phyloP scores from a whole-genome alignment of 108 stramenopile genomes.

The Hondaea fermentalgiana region DNA sequence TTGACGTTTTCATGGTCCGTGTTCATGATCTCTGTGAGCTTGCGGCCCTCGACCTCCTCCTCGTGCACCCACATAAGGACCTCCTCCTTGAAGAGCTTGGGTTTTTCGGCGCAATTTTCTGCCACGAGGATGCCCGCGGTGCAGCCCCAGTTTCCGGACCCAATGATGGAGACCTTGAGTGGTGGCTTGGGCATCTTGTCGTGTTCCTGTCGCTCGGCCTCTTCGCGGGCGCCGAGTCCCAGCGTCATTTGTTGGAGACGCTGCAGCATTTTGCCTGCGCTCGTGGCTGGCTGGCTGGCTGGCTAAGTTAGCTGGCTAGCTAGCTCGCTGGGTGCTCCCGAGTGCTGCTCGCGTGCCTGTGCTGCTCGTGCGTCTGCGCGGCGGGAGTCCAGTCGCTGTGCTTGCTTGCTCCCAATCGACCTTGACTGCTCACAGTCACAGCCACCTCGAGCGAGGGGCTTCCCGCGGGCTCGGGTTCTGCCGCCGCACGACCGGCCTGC shows the following conservation, averaged over 20 bases:
- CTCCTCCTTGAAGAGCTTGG: conserved; percentile 54
- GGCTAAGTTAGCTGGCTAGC: background rate
- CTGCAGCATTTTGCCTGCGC: background rate
- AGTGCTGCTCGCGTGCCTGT: background rate
- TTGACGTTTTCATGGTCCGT: conserved; percentile 84
- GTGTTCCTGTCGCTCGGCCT: background rate
- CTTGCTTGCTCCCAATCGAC: no score
- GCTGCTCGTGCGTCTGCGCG: no score
- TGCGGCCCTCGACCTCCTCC: conserved; percentile 51
- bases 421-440: no score
- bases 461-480: no score
- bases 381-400: no score
- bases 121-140: conserved; percentile 78
- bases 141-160: conserved; percentile 84
- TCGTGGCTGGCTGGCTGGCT: background rate
- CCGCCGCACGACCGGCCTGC: no score
- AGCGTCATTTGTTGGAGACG: background rate
- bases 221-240: background rate
- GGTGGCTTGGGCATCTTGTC: background rate
- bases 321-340: background rate
- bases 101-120: conserved; percentile 55
- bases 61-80: conserved; percentile 93
- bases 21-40: conserved; percentile 84
- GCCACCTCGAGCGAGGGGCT: no score
- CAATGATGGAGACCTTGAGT: conserved; percentile 73